Evolutionary conservation across 139 green algal genomes (phyloP).

Genomic region (Desmodesmus armatus): DNA sequence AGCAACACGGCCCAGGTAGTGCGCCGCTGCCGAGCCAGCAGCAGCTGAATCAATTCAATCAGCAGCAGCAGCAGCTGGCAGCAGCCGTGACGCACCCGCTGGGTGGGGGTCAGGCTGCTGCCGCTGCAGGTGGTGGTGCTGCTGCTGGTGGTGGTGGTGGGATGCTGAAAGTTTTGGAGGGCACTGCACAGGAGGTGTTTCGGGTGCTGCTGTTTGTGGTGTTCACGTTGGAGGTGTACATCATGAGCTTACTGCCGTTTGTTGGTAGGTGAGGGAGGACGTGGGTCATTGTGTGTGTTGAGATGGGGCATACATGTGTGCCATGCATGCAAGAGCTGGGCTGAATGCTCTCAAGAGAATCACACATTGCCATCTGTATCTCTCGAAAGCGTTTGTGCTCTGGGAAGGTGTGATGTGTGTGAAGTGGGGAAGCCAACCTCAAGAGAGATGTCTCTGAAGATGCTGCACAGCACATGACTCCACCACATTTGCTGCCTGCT

Average conservation of each 20-base stretch:
- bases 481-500: not conserved
- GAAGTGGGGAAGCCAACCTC: too few species aligned
- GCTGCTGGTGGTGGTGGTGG: not conserved
- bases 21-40: not conserved
- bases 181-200: constrained; percentile 76
- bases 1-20: not conserved
- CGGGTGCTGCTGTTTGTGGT: constrained; percentile 74
- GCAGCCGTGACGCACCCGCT: too few species aligned
- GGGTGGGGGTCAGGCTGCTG: not conserved
- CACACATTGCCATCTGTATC: too few species aligned
- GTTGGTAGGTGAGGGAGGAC: constrained; percentile 9
- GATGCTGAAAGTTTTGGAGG: constrained; percentile 48
- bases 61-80: constrained; percentile 44
- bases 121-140: constrained; percentile 41
- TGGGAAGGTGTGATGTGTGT: too few species aligned
- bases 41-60: not conserved
- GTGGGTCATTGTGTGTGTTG: too few species aligned
- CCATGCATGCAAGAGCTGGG: too few species aligned
- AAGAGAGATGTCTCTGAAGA: too few species aligned
- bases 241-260: constrained; percentile 53
- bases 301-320: too few species aligned
- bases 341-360: too few species aligned
- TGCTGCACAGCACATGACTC: too few species aligned
- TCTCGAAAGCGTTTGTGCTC: too few species aligned
- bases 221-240: constrained; percentile 67